phyloP scores from a whole-genome alignment of 2,329 filamentous ascomycete genomes.

The Xylariaceae sp. region DNA sequence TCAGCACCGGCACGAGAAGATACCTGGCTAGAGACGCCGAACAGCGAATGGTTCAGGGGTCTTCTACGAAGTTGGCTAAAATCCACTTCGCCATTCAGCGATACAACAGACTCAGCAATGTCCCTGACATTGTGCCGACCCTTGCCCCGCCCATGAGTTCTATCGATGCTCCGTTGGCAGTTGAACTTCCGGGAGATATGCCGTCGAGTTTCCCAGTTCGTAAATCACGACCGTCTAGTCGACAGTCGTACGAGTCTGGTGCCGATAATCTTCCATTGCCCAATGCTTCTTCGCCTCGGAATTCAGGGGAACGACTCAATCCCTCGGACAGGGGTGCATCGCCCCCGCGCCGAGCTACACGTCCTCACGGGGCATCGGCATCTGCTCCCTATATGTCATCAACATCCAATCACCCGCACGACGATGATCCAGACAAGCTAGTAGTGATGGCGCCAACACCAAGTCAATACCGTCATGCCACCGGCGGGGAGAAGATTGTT shows the following conservation, averaged over 20 bases:
- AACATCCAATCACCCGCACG: slow-evolving; percentile 23
- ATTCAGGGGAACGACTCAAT: slow-evolving; percentile 43
- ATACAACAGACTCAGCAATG: slow-evolving; percentile 46
- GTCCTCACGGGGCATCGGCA: slow-evolving; percentile 22
- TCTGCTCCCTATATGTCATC: slow-evolving; percentile 19
- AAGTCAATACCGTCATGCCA: slow-evolving; percentile 51
- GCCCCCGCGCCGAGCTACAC: slow-evolving; percentile 31
- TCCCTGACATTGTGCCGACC: slow-evolving; percentile 42
- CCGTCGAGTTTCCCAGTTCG: slow-evolving; percentile 36
- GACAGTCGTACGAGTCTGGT: slow-evolving; percentile 54
- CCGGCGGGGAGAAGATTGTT: slow-evolving; percentile 62
- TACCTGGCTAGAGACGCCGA: slow-evolving; percentile 72
- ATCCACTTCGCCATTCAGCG: slow-evolving; percentile 71
- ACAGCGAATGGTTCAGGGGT: slow-evolving; percentile 69
- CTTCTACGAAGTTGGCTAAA: slow-evolving; percentile 75
- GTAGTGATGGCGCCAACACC: slow-evolving; percentile 53
- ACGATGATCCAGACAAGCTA: slow-evolving; percentile 48
- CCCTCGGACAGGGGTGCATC: slow-evolving; percentile 30
- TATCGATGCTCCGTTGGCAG: slow-evolving; percentile 45
- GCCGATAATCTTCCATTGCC: slow-evolving; percentile 44
- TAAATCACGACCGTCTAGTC: slow-evolving; percentile 36
- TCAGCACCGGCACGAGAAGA: slow-evolving; percentile 82
- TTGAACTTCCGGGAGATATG: slow-evolving; percentile 54
- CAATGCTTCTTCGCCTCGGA: slow-evolving; percentile 43
- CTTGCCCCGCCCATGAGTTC: slow-evolving; percentile 31